These are phyloP conservation scores for Chaetoscypha palmicola DNA, from an alignment of 2,329 filamentous ascomycete genomes.

Conservation along the genomic window DNA sequence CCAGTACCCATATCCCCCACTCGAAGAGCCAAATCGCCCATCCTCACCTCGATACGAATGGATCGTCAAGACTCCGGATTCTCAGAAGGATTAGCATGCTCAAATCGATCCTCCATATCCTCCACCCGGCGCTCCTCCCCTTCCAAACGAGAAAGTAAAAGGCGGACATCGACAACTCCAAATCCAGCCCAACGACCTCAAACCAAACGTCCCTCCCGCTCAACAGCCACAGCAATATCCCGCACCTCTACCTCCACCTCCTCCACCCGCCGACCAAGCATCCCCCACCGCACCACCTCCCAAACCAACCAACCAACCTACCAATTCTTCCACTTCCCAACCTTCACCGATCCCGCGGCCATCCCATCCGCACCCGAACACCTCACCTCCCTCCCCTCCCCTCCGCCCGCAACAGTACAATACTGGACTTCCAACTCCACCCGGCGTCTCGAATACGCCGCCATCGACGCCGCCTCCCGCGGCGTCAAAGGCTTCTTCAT, in stretches of 20 bases:
- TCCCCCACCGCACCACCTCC: constrained; percentile 10
- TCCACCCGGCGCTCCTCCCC: constrained; percentile 4
- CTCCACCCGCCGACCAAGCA: constrained; percentile 4
- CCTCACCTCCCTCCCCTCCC: constrained; percentile 38
- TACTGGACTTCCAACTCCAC: constrained; percentile 62
- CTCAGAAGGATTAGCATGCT: constrained; percentile 14
- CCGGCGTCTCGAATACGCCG: constrained; percentile 56
- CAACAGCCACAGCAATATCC: constrained; percentile 9
- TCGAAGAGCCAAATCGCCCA: constrained; percentile 8
- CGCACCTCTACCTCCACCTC: constrained; percentile 4
- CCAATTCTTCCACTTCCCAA: constrained; percentile 30
- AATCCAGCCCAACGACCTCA: too few species aligned
- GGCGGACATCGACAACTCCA: constrained; percentile 9
- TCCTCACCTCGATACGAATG: constrained; percentile 20
- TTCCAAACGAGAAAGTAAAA: constrained; percentile 14
- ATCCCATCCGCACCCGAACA: neutral
- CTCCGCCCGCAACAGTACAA: constrained; percentile 53
- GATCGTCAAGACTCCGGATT: constrained; percentile 28
- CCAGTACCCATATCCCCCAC: constrained; percentile 7
- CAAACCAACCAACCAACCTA: constrained; percentile 12
- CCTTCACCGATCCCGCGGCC: constrained; percentile 13
- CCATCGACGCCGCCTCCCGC: constrained; percentile 55
- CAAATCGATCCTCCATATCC: constrained; percentile 15
- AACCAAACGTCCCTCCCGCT: constrained; percentile 18
- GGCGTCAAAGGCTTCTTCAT: constrained; percentile 55